Evolutionary conservation across 306 rosid species (phyloP).

Genomic region (Gleditsia sinensis): DNA sequence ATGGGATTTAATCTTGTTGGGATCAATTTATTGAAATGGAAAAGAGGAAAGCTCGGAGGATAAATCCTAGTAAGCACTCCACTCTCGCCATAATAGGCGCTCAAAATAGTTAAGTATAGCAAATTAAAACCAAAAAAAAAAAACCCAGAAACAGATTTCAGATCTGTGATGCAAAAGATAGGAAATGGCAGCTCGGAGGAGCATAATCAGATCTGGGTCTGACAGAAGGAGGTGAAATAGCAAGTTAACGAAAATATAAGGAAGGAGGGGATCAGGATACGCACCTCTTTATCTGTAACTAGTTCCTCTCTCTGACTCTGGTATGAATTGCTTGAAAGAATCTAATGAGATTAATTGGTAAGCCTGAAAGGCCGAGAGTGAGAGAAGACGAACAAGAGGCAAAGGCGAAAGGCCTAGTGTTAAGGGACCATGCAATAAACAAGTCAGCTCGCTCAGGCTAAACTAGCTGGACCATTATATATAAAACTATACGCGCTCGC

Average conservation of each 20-base stretch:
- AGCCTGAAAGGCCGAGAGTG: not conserved
- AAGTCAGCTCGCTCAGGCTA: slow-evolving; percentile 32
- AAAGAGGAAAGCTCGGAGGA: not conserved
- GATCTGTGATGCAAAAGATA: slow-evolving; percentile 23
- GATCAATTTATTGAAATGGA: not conserved
- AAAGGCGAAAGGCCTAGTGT: not conserved
- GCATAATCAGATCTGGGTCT: slow-evolving; percentile 28
- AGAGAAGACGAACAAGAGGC: not conserved
- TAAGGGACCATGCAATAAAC: not conserved
- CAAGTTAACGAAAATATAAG: not conserved
- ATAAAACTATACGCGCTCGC: slow-evolving; percentile 32
- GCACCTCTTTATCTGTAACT: not conserved
- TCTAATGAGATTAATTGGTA: not conserved
- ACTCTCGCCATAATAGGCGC: not conserved
- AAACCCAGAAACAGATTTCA: not conserved
- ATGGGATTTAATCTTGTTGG: too few relatives aligned
- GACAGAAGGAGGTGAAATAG: not conserved
- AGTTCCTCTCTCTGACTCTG: not conserved
- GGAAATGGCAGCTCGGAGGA: not conserved
- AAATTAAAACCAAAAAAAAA: not conserved
- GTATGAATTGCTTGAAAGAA: not conserved
- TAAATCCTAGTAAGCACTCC: not conserved
- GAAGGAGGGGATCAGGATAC: not conserved
- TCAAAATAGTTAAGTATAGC: not conserved
- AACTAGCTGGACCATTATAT: slow-evolving; percentile 34